Evolutionary conservation across 164 flowering plant genomes (phyloP), one percentile per base, ranked within the genome.

Genomic region (Vitis rotundifolia): DNA sequence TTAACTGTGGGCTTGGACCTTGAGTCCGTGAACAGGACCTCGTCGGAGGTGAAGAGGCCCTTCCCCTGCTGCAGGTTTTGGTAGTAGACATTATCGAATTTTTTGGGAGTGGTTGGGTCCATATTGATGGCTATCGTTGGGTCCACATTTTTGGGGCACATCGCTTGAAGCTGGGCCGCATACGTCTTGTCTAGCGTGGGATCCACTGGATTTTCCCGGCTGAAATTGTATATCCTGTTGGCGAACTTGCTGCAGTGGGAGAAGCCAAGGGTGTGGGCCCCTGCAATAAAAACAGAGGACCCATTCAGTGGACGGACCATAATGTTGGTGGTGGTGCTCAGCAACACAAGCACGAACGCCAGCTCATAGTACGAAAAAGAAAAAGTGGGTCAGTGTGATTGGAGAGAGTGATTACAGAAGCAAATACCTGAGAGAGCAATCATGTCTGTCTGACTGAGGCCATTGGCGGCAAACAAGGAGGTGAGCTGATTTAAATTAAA

Each of bases 31-130:
- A 73, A 90, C 22, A 94, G 84, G 61, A 85, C 83, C 62, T 94
- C 94, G 69, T 94, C 99, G 0, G 98, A 92, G 8, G 91, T 88
- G 83, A 92, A 89, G 1, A 92, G 83, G 7, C 97, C 98, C 76
- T 68, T 82, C 2, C 94, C 87, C 22, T 87, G 81, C 56, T 79
- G 81, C 1, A 94, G 87, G 60, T 92, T 92, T 80, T 85, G 69
- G 84, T n/a, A 94, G 80, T 88, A 94, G 1, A 66, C 69, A 59
- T 89, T 92, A 81, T 92, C 98, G 70, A 94, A 94, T 1, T 48
- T 77, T 10, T 63, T 70, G 6, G 95, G 93, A 0, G 97, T 91
- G 69, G 0, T 69, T 0, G 97, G 98, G 73, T 94, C 98, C 93
- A 94, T 84, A 85, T 87, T 75, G 69, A 92, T 80, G 75, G 88